Evolutionary conservation across 2,329 filamentous ascomycete species (phyloP), one percentile per base, ranked within the genome.

Genomic region (Diaporthe eres): DNA sequence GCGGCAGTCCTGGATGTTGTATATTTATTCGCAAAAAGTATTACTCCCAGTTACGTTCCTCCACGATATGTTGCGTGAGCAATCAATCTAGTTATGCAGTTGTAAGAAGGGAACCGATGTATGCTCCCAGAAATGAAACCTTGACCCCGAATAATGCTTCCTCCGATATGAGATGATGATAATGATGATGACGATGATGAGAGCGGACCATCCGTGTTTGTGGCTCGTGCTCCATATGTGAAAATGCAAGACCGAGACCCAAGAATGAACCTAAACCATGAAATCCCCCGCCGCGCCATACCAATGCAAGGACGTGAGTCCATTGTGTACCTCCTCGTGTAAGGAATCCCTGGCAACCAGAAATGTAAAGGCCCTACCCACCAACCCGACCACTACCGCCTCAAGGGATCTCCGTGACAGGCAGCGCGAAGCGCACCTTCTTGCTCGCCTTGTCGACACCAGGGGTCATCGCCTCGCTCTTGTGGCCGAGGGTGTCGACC

Each of bases 391-490:
- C 4, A 2, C 37, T 13, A 6, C 37, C 44, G 13, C 31, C 42
- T 76, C 68, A 77, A 51, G 76, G 76, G 31, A 77, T 77, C 42
- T 76, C 85, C 82, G 82, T 81, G 19, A 81, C 83, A 39, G 89
- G 88, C 72, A 91, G 84, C 74, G 89, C 82, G 78, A 91, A 91
- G 75, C 89, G 85, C 73, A 91, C 89, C 84, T 81, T 89, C 88
- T 91, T 91, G 84, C 85, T 17, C 63, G 86, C 85, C 87, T 89
- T 90, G 77, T 84, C 84, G 82, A 84, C 81, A 39, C 85, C 82
- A 82, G 78, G 77, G 51, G 71, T 74, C 63, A 80, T 81, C 63
- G 75, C 75, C 68, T 80, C 77, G 34, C 77, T 75, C 47, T 77
- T 78, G 12, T 80, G 77, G 19, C 79, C 79, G 37, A 83, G 80